Conservation (phyloP, 352 stramenopile genomes). For the Phytophthora brassicae region DNA sequence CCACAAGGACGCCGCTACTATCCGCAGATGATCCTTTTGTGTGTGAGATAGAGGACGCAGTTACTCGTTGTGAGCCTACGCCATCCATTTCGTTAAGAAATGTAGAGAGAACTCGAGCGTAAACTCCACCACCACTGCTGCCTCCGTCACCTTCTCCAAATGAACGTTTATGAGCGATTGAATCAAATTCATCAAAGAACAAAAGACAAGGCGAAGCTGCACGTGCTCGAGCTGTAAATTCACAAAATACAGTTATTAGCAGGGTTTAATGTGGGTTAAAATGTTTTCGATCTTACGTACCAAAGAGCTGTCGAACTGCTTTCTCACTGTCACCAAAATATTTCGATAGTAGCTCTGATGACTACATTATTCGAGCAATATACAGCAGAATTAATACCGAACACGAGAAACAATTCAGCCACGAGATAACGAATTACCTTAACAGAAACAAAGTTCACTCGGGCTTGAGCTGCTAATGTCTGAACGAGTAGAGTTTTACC, state of each 20-base stretch:
- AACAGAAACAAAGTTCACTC: conserved; percentile 81
- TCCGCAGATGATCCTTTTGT: conserved; percentile 8
- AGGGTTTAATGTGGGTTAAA: neutral
- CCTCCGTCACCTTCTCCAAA: conserved; percentile 50
- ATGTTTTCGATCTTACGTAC: conserved; percentile 27
- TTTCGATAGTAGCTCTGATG: conserved; percentile 82
- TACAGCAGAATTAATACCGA: neutral
- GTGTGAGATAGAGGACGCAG: conserved; percentile 19
- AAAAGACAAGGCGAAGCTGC: conserved; percentile 72
- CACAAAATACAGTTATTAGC: conserved; percentile 10
- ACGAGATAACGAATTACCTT: conserved; percentile 43
- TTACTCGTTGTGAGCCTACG: conserved; percentile 42
- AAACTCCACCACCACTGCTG: conserved; percentile 54
- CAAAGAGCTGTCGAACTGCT: conserved; percentile 78
- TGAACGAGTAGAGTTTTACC: conserved; percentile 82
- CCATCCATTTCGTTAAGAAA: conserved; percentile 89
- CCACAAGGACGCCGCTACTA: conserved; percentile 56
- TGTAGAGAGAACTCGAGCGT: conserved; percentile 78
- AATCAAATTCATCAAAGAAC: conserved; percentile 88
- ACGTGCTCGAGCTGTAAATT: conserved; percentile 55
- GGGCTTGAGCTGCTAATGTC: conserved; percentile 53
- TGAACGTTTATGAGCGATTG: conserved; percentile 77
- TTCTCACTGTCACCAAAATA: conserved; percentile 89
- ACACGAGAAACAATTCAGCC: too few species aligned
- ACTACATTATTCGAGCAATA: conserved; percentile 41